Evolutionary conservation across 2,329 filamentous ascomycete species (phyloP).

Genomic region (Chalara sp.): DNA sequence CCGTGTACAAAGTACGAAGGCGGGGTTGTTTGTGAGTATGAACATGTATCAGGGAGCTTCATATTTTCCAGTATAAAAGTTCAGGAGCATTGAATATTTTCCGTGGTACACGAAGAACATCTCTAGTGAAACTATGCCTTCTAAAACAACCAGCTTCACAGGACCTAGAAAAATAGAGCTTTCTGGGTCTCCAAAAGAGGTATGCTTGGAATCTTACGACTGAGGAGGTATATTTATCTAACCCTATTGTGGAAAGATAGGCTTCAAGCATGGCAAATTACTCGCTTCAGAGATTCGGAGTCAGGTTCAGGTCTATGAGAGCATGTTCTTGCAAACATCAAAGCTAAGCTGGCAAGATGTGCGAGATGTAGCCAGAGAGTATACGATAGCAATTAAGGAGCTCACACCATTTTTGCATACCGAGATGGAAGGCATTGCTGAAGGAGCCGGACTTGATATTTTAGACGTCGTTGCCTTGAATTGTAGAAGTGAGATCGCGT

Average conservation of each 20-base stretch:
- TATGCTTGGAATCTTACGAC: neutral
- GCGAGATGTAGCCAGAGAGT: conserved; percentile 6
- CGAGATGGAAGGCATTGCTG: conserved; percentile 37
- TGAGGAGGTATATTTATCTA: too few relatives aligned
- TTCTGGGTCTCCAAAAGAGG: neutral
- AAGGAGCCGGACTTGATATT: conserved; percentile 32
- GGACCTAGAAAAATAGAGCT: neutral
- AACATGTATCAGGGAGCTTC: too few relatives aligned
- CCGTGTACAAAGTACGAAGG: too few relatives aligned
- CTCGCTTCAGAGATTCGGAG: conserved; percentile 24
- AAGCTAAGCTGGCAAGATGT: conserved; percentile 25
- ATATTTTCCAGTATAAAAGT: too few relatives aligned
- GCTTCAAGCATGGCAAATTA: conserved; percentile 24
- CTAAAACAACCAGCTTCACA: too few relatives aligned
- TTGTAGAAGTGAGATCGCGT: conserved; percentile 43
- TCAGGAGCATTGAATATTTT: too few relatives aligned
- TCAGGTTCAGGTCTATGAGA: conserved; percentile 29
- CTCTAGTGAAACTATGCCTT: too few relatives aligned
- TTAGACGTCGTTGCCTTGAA: conserved; percentile 42
- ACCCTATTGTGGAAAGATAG: conserved; percentile 23
- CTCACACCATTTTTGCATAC: conserved; percentile 16
- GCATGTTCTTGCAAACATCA: conserved; percentile 26
- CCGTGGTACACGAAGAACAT: too few relatives aligned
- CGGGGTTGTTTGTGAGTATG: too few relatives aligned
- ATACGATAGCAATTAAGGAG: conserved; percentile 3